Evolutionary conservation across 73 alveolate genomes (phyloP), one percentile per base, ranked within the genome.

Genomic region (Durusdinium trenchii): DNA sequence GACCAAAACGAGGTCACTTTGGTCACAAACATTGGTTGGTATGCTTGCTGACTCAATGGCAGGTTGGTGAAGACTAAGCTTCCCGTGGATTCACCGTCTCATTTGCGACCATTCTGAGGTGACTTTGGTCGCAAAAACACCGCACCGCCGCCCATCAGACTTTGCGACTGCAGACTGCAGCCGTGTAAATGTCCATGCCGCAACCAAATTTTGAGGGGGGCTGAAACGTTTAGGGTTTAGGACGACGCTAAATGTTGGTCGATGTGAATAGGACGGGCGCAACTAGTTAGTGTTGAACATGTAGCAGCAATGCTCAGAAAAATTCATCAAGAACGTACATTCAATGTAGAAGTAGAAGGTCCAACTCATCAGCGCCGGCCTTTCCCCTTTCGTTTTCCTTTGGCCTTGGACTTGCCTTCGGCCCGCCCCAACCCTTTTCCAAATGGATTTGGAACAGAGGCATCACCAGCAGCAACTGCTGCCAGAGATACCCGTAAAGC

Each of bases 181-280:
- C 28, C 51, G 38, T 71, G 35, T 14, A 46, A 79, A 47, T 48
- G 67, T 61, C 48, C 45, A 16, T 79, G 90, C 90, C 90, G 90
- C 90, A 45, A 12, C 90, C 90, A 47, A 28, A 47, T 32, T 47
- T 3, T 1, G 46, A 43, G 4, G 69, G 23, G 16, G 2, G 36
- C 12, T 45, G 20, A 79, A 47, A 79, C 90, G 47, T 79, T 79
- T 79, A 47, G 90, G 86, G 86, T 76, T 43, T 76, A 76, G 86
- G 86, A 40, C 38, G 86, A 61, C 64, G 51, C 32, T 51, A 26
- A 43, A 43, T 45, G 6, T 47, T 45, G 23, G 51, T 51, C 7
- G 26, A 10, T 3, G 6, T 3, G 38, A 35, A 32, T 71, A n/a
- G 51, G 85, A 73, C 46, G 7, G 54, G 35, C 18, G n/a, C n/a